Conservation (phyloP, 129 eudicot genomes). For the Scalesia atractyloides region DNA sequence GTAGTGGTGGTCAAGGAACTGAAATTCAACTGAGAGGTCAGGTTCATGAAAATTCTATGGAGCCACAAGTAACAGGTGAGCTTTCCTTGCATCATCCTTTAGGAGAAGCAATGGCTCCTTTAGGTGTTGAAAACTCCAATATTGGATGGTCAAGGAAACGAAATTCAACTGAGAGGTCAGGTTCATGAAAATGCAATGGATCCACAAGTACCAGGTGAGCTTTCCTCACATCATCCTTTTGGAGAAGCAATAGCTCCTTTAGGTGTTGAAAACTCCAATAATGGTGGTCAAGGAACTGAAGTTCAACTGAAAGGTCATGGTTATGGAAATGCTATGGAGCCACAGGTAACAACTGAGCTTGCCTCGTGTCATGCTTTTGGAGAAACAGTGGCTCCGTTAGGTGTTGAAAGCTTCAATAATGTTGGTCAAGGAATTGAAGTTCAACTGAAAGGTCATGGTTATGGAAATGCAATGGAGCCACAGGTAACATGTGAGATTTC, state of each 20-base stretch:
- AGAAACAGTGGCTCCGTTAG: too few relatives aligned
- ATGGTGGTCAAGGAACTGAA: neutral
- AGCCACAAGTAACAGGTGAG: neutral
- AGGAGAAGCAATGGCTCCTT: too few relatives aligned
- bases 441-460: neutral
- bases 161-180: too few relatives aligned
- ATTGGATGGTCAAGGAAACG: too few relatives aligned
- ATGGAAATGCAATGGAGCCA: conserved; percentile 1
- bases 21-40: conserved; percentile 17
- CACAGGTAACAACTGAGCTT: neutral
- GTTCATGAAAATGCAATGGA: neutral
- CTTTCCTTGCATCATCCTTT: neutral
- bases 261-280: too few relatives aligned
- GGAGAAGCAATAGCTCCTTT: too few relatives aligned
- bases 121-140: too few relatives aligned
- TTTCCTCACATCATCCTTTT: neutral
- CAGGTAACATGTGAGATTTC: neutral
- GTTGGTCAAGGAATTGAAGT: neutral
- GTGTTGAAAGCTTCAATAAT: neutral
- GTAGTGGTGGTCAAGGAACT: neutral
- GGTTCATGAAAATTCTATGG: too few relatives aligned
- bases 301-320: neutral
- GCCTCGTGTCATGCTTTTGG: neutral
- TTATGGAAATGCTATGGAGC: conserved; percentile 6
- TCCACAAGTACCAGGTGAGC: neutral